Percentiles rank a stretch among this genome's conserved stretches.
phyloP scores from a whole-genome alignment of 768 basidiomycete species.

The Kwoniella pini region DNA sequence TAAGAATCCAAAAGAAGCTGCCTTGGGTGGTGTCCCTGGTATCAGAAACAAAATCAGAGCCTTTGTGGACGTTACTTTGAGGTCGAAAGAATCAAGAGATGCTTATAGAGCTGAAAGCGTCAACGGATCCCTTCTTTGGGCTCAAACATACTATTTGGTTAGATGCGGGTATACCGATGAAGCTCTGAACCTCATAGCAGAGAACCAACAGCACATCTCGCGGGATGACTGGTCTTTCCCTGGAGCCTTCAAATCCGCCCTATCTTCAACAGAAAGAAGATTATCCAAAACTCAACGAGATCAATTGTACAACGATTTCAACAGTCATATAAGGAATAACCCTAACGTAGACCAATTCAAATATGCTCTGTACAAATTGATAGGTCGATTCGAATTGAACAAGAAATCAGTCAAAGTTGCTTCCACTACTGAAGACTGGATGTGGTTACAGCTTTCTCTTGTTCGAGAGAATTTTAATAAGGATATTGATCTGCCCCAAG shows the following conservation, averaged over 20 bases:
- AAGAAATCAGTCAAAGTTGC: constrained; percentile 82
- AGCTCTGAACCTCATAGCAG: constrained; percentile 72
- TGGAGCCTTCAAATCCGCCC: constrained; percentile 77
- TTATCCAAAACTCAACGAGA: constrained; percentile 59
- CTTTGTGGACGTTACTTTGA: constrained; percentile 74
- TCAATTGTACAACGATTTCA: constrained; percentile 63
- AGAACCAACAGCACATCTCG: constrained; percentile 66
- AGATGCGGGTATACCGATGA: constrained; percentile 80
- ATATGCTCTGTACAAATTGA: constrained; percentile 89
- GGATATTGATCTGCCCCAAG: constrained; percentile 65
- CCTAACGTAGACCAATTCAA: constrained; percentile 88
- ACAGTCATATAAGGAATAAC: constrained; percentile 80
- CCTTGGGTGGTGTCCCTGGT: constrained; percentile 87
- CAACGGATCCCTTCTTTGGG: constrained; percentile 87
- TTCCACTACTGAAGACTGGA: constrained; percentile 92
- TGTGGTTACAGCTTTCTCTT: constrained; percentile 95
- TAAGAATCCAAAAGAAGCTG: constrained; percentile 76
- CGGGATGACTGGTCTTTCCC: constrained; percentile 79
- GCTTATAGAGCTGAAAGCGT: constrained; percentile 85
- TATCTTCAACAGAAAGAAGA: constrained; percentile 72
- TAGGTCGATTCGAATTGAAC: constrained; percentile 84
- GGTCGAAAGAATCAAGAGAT: constrained; percentile 67
- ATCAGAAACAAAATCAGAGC: constrained; percentile 85
- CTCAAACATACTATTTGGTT: constrained; percentile 86
- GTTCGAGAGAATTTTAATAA: constrained; percentile 61